Evolutionary conservation across 768 basidiomycete species (phyloP).

Genomic region (Gymnopilus junonius): DNA sequence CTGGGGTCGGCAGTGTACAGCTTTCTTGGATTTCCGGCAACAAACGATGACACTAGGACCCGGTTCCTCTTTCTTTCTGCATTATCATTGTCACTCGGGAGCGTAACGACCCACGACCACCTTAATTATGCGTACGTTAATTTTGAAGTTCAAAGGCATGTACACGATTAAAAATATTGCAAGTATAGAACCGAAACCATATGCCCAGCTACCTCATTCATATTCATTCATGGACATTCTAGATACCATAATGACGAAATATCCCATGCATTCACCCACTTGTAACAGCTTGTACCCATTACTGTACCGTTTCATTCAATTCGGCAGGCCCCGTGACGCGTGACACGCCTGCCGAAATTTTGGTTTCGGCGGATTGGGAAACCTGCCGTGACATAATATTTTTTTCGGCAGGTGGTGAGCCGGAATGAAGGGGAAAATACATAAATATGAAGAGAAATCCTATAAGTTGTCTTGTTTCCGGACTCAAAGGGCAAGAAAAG

Average conservation of each 20-base stretch:
- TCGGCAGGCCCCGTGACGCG: no score
- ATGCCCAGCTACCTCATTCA: conserved; percentile 10
- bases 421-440: no score
- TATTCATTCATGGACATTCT: conserved; percentile 14
- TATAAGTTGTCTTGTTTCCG: no score
- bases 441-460: no score
- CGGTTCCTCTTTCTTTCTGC: neutral
- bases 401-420: no score
- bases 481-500: no score
- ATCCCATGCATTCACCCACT: conserved; percentile 13
- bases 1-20: conserved; percentile 77
- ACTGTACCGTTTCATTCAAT: no score
- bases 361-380: no score
- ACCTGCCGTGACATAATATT: no score
- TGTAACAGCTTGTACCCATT: conserved; percentile 7
- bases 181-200: neutral
- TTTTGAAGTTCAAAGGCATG: neutral
- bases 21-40: conserved; percentile 75
- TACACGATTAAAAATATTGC: neutral
- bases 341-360: no score
- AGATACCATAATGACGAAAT: conserved; percentile 12
- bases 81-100: conserved; percentile 11
- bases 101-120: conserved; percentile 10
- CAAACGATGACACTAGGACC: conserved; percentile 34
- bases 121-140: conserved; percentile 13